A percentile compares a stretch with the other conserved stretches of the same genome.
These are phyloP conservation scores for Globisporangium emineosum DNA, from an alignment of 352 stramenopile species.

Conservation along the genomic window DNA sequence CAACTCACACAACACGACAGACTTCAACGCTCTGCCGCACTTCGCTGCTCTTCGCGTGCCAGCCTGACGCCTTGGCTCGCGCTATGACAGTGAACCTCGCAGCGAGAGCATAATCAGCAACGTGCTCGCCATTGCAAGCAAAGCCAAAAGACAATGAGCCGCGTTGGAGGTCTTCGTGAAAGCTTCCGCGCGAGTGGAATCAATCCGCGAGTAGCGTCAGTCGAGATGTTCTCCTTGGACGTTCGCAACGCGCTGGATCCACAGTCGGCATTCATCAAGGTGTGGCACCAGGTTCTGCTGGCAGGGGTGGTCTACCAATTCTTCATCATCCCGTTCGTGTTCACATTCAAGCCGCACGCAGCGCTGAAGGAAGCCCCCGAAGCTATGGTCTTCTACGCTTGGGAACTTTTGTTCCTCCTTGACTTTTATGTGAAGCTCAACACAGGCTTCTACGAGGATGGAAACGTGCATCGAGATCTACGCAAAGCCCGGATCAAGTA, in stretches of 20 bases:
- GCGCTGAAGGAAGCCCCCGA: constrained; percentile 14
- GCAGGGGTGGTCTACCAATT: constrained; percentile 45
- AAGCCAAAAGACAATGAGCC: constrained; percentile 7
- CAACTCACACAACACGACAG: neutral
- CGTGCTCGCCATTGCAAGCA: neutral
- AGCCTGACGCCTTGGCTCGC: neutral
- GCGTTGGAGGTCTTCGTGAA: constrained; percentile 6
- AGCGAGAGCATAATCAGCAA: neutral
- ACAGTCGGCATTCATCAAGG: constrained; percentile 31
- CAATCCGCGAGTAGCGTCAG: neutral
- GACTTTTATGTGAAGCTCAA: constrained; percentile 60
- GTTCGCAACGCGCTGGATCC: constrained; percentile 49
- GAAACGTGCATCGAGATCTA: constrained; percentile 52
- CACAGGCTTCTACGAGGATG: constrained; percentile 57
- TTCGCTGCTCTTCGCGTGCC: neutral
- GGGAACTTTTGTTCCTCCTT: constrained; percentile 46
- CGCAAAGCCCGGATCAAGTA: constrained; percentile 41
- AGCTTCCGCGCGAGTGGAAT: constrained; percentile 10
- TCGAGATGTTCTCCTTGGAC: constrained; percentile 16
- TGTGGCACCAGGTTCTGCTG: constrained; percentile 61
- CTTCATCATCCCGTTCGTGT: constrained; percentile 55
- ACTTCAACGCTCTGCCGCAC: neutral
- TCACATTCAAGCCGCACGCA: constrained; percentile 40
- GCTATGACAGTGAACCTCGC: neutral
- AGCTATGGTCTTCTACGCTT: constrained; percentile 24